Base-by-base conservation (phyloP, 192 early-diverging fungal species). In the Helicostylum pulchrum region DNA sequence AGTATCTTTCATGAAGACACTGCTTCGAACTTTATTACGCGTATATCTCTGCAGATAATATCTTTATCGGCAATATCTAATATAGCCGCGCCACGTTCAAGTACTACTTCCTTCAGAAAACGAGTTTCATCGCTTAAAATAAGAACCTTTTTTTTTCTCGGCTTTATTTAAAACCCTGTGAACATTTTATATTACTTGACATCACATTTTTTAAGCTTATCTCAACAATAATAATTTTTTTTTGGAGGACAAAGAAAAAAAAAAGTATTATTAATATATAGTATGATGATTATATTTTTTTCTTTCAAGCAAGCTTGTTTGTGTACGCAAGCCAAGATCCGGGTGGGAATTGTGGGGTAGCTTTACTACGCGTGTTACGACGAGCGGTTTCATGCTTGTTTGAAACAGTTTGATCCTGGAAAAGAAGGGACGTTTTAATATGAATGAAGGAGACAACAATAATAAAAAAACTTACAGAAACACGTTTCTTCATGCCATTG, bases 401-500 rank as follows among this genome's bases (percentile, higher is more conserved):
- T n/a, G 62, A 23, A 68, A 36, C 31, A 61, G 64, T 66, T 14
- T 74, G 72, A 58, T 68, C 70, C 61, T 74, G 34, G n/a, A 17
- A 31, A 10, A 20, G 30, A 66, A 61, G 7, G 15, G n/a, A n/a
- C n/a, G n/a, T n/a, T 12, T 36, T 7, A 32, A 36, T 50, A 39
- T 11, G 31, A 39, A 21, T 20, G 2, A 21, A 14, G 6, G 6
- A 31, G 10, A 34, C 32, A 17, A 1, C 20, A 19, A 17, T 54
- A 23, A 31, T n/a, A 42, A 9, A 11, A 14, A 17, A 12, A 50
- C 62, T 64, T 77, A 76, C 64, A 59, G 83, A 76, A 53, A 72
- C 71, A 56, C 81, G 80, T 51, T 80, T 79, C 47, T 80, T 78
- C 68, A 93, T 81, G 6, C 85, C 86, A 15, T 52, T 64, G 0